A percentile compares a stretch with the other conserved stretches of the same genome.
These are phyloP conservation scores for Verbascum thapsus DNA, from an alignment of 257 asterid species.

Conservation along the genomic window DNA sequence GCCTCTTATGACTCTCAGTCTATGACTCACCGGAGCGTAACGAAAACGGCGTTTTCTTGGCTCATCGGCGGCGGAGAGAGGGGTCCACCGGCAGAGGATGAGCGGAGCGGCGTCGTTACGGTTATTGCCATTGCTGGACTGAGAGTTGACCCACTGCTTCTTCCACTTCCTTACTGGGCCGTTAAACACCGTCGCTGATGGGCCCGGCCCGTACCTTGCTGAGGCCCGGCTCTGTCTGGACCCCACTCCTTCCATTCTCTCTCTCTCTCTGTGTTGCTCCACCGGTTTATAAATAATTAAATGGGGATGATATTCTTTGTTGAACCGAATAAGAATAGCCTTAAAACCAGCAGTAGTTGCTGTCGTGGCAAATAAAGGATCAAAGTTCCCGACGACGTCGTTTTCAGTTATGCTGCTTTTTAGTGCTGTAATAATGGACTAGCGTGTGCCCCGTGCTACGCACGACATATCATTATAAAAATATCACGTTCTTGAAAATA, in stretches of 20 bases:
- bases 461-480: too few species aligned
- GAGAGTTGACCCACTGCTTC: constrained; percentile 76
- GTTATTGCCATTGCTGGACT: constrained; percentile 32
- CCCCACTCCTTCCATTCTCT: constrained; percentile 65
- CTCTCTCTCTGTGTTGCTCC: neutral
- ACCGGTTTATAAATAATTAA: too few species aligned
- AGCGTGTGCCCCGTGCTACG: too few species aligned
- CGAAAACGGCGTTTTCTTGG: constrained; percentile 74
- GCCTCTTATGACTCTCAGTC: too few species aligned
- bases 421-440: too few species aligned
- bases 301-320: too few species aligned
- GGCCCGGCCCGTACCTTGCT: constrained; percentile 62
- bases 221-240: constrained; percentile 65
- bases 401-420: constrained; percentile 38
- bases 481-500: too few species aligned
- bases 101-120: constrained; percentile 46
- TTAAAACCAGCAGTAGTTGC: neutral
- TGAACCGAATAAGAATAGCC: too few species aligned
- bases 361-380: constrained; percentile 32
- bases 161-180: constrained; percentile 90
- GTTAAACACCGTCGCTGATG: constrained; percentile 55
- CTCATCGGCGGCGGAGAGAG: constrained; percentile 52
- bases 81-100: constrained; percentile 87
- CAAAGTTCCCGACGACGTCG: constrained; percentile 27
- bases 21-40: constrained; percentile 71